Percentiles rank a stretch among this genome's conserved stretches.
phyloP scores from a whole-genome alignment of 2,329 filamentous ascomycete genomes.

The Parastagonospora nodorum region DNA sequence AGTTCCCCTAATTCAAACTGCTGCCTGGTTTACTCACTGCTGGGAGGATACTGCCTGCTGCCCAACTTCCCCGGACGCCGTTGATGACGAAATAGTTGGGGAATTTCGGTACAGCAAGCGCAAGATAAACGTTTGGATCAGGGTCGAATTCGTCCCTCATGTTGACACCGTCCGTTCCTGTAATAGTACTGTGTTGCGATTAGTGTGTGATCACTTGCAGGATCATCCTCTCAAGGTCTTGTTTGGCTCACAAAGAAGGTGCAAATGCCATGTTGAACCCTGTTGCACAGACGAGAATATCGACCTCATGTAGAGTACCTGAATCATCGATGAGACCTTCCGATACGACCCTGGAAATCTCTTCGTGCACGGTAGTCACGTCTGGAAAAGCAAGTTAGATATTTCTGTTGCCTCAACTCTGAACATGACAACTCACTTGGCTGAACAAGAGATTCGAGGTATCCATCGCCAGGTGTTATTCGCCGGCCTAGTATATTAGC shows the following conservation, averaged over 20 bases:
- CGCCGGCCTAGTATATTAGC: too few relatives aligned
- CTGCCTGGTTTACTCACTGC: too few relatives aligned
- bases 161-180: constrained; percentile 42
- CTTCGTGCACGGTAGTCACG: too few relatives aligned
- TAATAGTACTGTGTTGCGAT: constrained; percentile 40
- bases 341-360: constrained; percentile 63
- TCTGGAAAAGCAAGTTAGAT: too few relatives aligned
- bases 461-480: constrained; percentile 69
- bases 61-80: constrained; percentile 5
- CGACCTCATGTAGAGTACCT: constrained; percentile 61
- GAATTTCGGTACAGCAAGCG: constrained; percentile 27
- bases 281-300: constrained; percentile 60
- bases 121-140: constrained; percentile 26
- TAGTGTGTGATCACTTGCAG: too few relatives aligned
- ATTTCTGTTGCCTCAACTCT: too few relatives aligned
- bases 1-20: too few relatives aligned
- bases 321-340: constrained; percentile 66
- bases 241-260: too few relatives aligned
- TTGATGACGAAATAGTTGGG: constrained; percentile 30
- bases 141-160: constrained; percentile 27
- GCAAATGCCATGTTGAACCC: constrained; percentile 51
- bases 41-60: constrained; percentile 6
- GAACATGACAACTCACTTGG: constrained; percentile 68
- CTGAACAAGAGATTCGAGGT: constrained; percentile 67
- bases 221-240: too few relatives aligned